A percentile compares a stretch with the other conserved stretches of the same genome.
Evolutionary conservation across 1,139 yeast genomes (phyloP).

Genomic region (Barnettozyma hawaiiensis): DNA sequence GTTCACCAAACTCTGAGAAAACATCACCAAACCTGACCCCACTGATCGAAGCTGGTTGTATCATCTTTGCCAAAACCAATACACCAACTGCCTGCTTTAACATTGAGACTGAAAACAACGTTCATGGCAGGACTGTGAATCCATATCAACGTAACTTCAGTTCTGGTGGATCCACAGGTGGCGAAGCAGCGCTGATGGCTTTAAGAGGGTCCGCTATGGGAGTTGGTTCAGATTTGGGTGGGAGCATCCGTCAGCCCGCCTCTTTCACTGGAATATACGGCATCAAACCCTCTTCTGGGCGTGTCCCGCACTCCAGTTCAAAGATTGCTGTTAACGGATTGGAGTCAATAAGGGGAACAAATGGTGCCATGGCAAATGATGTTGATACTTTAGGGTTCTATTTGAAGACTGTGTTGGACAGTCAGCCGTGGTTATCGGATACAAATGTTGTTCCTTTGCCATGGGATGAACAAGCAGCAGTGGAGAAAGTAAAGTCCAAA

Average conservation of each 20-base stretch:
- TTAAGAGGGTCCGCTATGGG: conserved; percentile 48
- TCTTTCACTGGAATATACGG: conserved; percentile 51
- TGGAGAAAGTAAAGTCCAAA: conserved; percentile 30
- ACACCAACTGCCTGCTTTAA: conserved; percentile 56
- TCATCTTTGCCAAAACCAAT: conserved; percentile 51
- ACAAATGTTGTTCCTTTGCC: conserved; percentile 42
- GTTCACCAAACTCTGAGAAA: conserved; percentile 32
- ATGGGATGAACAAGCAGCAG: conserved; percentile 54
- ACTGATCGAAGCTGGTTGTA: conserved; percentile 44
- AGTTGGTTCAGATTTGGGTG: conserved; percentile 63
- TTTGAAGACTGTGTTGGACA: conserved; percentile 45
- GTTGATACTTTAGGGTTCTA: conserved; percentile 59
- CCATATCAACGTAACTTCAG: conserved; percentile 40
- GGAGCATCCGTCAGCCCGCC: conserved; percentile 55
- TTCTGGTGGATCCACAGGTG: conserved; percentile 58
- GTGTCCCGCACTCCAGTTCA: conserved; percentile 44
- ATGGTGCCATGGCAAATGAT: conserved; percentile 55
- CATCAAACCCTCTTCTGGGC: conserved; percentile 43
- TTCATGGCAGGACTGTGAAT: conserved; percentile 45
- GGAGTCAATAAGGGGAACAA: conserved; percentile 48
- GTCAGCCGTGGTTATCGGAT: conserved; percentile 53
- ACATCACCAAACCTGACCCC: conserved; percentile 40
- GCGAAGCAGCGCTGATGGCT: conserved; percentile 55
- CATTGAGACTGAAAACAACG: conserved; percentile 41
- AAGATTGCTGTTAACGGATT: conserved; percentile 55